Evolutionary conservation across 2,329 filamentous ascomycete species (phyloP).

Genomic region (Lachnum nothofagi): DNA sequence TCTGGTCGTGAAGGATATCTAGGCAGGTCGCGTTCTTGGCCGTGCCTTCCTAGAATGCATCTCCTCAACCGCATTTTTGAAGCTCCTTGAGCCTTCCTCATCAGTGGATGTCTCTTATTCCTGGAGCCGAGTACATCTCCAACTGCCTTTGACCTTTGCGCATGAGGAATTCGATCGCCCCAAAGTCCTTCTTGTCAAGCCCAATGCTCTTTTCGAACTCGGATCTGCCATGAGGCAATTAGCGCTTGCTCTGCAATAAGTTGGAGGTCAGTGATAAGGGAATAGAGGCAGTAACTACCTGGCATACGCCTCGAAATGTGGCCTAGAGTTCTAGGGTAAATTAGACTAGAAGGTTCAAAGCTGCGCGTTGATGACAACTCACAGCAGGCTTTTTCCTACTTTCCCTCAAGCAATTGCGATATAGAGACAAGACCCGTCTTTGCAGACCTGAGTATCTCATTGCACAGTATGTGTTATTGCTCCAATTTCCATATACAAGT

Average conservation of each 20-base stretch:
- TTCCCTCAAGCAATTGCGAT: slow-evolving; percentile 78
- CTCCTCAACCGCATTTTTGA: background rate
- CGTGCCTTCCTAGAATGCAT: slow-evolving; percentile 15
- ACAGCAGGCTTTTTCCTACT: slow-evolving; percentile 75
- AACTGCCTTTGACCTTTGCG: slow-evolving; percentile 62
- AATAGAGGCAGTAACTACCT: slow-evolving; percentile 42
- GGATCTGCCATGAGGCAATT: slow-evolving; percentile 41
- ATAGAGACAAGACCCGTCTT: slow-evolving; percentile 78
- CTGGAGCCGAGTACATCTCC: slow-evolving; percentile 60
- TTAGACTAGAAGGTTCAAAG: slow-evolving; percentile 8
- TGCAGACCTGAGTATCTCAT: slow-evolving; percentile 79
- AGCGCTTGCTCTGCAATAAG: background rate
- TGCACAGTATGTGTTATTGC: slow-evolving; percentile 1
- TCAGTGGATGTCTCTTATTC: slow-evolving; percentile 58
- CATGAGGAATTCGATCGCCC: slow-evolving; percentile 63
- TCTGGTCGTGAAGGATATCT: background rate
- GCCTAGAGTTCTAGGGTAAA: slow-evolving; percentile 46
- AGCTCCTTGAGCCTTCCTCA: slow-evolving; percentile 11
- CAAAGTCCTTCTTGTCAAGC: slow-evolving; percentile 65
- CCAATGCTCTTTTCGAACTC: slow-evolving; percentile 67
- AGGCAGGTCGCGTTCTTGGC: background rate
- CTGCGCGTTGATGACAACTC: slow-evolving; percentile 30
- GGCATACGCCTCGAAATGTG: slow-evolving; percentile 59
- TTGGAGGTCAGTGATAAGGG: background rate
- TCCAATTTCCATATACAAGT: background rate